Evolutionary conservation across 768 basidiomycete genomes (phyloP), one percentile per base, ranked within the genome.

Genomic region (Auricularia cornea): DNA sequence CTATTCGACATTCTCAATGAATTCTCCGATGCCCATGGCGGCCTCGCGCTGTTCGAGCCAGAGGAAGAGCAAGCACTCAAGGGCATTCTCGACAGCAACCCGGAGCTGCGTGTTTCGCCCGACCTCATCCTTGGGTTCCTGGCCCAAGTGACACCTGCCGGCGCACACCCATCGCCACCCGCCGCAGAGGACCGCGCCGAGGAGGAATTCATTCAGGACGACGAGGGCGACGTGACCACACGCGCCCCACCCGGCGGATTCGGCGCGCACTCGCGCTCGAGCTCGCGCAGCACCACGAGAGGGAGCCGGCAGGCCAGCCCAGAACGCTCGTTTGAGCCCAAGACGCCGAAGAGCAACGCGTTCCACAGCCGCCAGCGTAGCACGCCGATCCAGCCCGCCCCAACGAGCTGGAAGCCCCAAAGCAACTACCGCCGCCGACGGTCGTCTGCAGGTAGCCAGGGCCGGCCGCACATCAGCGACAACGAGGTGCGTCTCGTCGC

Each of bases 61-160:
- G 79, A 84, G 28, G 92, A 93, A 72, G 79, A 83, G 68, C 77
- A 77, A 26, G 76, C 81, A 77, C 80, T 93, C 64, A 81, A 83
- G 57, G 67, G 74, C 12, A 75, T 92, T 57, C 76, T 90, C 59
- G 80, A 77, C 29, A 73, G 73, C 60, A 85, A 86, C 68, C 85
- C 85, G 0, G 85, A 81, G 29, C 79, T 90, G 59, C 80, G 85
- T 72, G 85, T 88, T 23, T 89, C 87, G 2, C 89, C 90, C 0
- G 78, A 84, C 61, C 76, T 91, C 14, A 62, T 71, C 10, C 33
- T 71, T 16, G 68, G 72, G 32, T 77, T 92, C 68, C 81, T 92
- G 35, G 89, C 89, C 68, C 59, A 41, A 28, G 51, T 66, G 28
- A 56, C 61, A 0, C n/a, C n/a, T n/a, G n/a, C 40, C 60, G 29